Base-by-base conservation (phyloP, 2,329 filamentous ascomycete genomes). In the Colletotrichum liriopes region DNA sequence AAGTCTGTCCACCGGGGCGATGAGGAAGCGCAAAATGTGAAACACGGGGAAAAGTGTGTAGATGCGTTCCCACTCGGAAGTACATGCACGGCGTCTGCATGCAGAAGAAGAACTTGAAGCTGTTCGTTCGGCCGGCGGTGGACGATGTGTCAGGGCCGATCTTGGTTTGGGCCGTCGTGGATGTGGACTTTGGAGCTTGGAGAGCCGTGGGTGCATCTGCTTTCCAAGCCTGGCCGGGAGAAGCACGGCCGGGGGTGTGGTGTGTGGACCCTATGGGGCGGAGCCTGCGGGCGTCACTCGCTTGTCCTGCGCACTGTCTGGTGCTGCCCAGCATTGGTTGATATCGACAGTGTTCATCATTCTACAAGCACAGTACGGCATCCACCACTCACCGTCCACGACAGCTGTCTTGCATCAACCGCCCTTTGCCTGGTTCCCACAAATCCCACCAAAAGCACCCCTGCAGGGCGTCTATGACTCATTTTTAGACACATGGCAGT, bases 401-500 rank as follows among this genome's bases (percentile, higher is more conserved):
- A 45, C 62, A 66, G 52, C 65, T 59, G 39, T 71, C 71, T 49
- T 43, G 59, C 45, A 23, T 47, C 63, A 49, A 39, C 55, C 45
- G 55, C 61, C 45, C 41, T 64, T 43, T 39, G n/a, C 59, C 29
- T 54, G 14, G 59, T 60, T 37, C 60, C 52, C 67, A 77, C 74
- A 76, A 76, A 76, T 59, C 59, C 51, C 56, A 65, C 58, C 35
- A 41, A 26, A 62, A 29, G 47, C 23, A 37, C 58, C 65, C 71
- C 52, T 71, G 71, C 62, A 62, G 26, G 73, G 76, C 77, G 76
- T 75, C 73, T 79, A 77, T 80, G 78, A 80, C 76, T 80, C 78
- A 80, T 75, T 76, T 77, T 77, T 77, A 77, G 78, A 79, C 77
- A 79, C 77, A 77, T 78, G 76, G 78, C 74, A 75, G 29, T 62